phyloP scores from a whole-genome alignment of 2,329 filamentous ascomycete genomes.

The Fusarium chuoi region DNA sequence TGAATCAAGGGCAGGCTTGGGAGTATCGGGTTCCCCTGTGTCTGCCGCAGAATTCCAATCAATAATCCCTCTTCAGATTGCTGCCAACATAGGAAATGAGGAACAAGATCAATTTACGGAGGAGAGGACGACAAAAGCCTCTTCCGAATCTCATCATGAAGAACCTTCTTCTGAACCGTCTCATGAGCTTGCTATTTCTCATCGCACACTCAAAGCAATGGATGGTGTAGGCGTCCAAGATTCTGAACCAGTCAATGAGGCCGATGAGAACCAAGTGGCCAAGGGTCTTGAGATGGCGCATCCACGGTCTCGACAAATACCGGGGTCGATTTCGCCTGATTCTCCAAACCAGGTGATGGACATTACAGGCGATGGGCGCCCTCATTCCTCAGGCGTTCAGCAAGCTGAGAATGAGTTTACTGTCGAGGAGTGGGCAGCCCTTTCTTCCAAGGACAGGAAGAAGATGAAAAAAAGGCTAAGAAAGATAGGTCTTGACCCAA shows the following conservation, averaged over 20 bases:
- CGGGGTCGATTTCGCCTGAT: conserved; percentile 6
- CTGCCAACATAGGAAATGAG: neutral
- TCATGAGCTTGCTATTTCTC: neutral
- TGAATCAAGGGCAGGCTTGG: neutral
- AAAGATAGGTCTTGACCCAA: conserved; percentile 32
- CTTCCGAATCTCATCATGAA: neutral
- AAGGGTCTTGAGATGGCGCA: neutral
- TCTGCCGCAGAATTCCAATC: neutral
- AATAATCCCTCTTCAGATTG: neutral
- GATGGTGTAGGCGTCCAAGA: conserved; percentile 15
- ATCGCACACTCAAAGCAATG: conserved; percentile 7
- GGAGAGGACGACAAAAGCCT: neutral
- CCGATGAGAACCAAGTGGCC: conserved; percentile 47
- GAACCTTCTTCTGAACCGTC: neutral
- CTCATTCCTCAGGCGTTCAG: neutral
- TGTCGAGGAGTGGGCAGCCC: conserved; percentile 26
- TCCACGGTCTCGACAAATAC: conserved; percentile 6
- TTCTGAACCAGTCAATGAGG: conserved; percentile 38
- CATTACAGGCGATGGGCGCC: neutral
- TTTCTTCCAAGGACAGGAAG: conserved; percentile 37
- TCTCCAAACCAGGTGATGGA: neutral
- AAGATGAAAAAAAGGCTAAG: conserved; percentile 38
- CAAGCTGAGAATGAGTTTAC: conserved; percentile 13
- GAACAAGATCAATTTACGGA: neutral
- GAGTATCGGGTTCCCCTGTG: neutral